Evolutionary conservation across 345 rosid species (phyloP).

Genomic region (Schrenkiella parvula): DNA sequence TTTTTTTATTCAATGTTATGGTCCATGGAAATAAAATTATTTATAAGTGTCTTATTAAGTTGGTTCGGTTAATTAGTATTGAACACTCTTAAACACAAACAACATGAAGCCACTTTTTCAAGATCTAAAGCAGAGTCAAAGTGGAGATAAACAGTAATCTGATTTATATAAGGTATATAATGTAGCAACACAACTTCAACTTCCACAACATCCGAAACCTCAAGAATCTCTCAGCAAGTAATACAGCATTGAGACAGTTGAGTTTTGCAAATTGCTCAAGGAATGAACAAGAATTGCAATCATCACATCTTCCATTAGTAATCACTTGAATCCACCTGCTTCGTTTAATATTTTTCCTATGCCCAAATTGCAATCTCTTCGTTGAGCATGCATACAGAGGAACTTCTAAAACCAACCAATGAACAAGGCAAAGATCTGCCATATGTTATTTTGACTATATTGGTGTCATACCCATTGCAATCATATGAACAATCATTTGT

Average conservation of each 20-base stretch:
- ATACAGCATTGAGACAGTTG: neutral
- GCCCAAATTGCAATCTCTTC: neutral
- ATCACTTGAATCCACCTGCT: neutral
- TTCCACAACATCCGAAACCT: neutral
- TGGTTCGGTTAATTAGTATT: neutral
- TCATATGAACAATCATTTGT: conserved; percentile 27
- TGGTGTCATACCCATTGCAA: neutral
- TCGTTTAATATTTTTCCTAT: neutral
- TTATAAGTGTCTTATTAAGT: neutral
- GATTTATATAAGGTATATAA: neutral
- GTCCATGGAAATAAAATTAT: neutral
- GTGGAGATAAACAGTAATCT: neutral
- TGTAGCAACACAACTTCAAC: neutral
- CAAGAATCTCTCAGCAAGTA: neutral
- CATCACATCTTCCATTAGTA: neutral
- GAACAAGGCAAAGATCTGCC: neutral
- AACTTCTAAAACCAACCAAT: conserved; percentile 8
- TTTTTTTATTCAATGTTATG: neutral
- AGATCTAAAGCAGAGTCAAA: neutral
- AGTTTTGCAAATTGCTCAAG: neutral
- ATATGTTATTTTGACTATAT: neutral
- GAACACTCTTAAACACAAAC: neutral
- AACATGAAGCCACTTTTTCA: neutral
- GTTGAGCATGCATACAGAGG: neutral
- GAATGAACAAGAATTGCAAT: neutral